Evolutionary conservation across 108 stramenopile genomes (phyloP).

Genomic region (Cyclotella choctawhatcheeana): DNA sequence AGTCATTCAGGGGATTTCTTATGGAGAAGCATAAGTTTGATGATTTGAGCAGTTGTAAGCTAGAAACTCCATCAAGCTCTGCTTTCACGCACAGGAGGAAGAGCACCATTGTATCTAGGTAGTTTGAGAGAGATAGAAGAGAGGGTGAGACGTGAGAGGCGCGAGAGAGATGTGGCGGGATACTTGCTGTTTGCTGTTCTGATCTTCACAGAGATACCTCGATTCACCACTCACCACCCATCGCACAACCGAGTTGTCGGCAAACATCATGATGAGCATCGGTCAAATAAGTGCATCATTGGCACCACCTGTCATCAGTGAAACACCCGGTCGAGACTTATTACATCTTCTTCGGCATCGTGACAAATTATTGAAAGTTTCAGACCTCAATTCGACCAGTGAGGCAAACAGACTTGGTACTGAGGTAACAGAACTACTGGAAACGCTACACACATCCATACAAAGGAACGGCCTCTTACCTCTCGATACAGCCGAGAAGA

Average conservation of each 20-base stretch:
- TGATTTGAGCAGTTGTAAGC: slow-evolving; percentile 45
- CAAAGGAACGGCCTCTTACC: slow-evolving; percentile 29
- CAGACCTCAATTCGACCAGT: background rate
- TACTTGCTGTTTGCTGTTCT: too few relatives aligned
- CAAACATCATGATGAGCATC: too few relatives aligned
- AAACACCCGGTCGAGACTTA: slow-evolving; percentile 17
- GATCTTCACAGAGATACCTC: too few relatives aligned
- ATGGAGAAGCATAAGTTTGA: slow-evolving; percentile 77
- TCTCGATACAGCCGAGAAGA: background rate
- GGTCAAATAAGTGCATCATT: too few relatives aligned
- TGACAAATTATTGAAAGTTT: slow-evolving; percentile 21
- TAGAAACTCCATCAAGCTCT: slow-evolving; percentile 76
- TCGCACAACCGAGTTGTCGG: too few relatives aligned
- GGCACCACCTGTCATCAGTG: background rate
- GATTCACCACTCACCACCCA: too few relatives aligned
- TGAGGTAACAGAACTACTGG: slow-evolving; percentile 13
- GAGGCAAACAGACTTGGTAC: slow-evolving; percentile 8
- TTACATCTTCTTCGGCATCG: slow-evolving; percentile 30
- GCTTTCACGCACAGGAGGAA: slow-evolving; percentile 83
- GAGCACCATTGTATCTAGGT: slow-evolving; percentile 63
- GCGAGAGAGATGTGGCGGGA: background rate
- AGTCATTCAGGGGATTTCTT: slow-evolving; percentile 67
- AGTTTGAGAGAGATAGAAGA: background rate
- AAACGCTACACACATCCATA: slow-evolving; percentile 5
- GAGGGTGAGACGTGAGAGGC: background rate